A percentile compares a stretch with the other conserved stretches of the same genome.
Evolutionary conservation across 2,329 filamentous ascomycete genomes (phyloP).

Genomic region (Phyllosticta capitalensis): DNA sequence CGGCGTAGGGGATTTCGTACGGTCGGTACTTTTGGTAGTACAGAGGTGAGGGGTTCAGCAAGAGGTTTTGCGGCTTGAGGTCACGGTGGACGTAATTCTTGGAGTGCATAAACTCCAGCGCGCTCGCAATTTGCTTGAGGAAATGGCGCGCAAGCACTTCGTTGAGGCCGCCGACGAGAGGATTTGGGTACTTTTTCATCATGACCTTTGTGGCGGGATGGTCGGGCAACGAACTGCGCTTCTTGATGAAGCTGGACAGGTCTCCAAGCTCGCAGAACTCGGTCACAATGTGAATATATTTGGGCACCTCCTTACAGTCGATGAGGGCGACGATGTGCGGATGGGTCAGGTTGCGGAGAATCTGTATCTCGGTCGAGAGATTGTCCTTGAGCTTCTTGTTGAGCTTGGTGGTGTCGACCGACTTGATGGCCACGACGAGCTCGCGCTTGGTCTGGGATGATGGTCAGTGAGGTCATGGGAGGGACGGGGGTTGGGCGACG

Average conservation of each 20-base stretch:
- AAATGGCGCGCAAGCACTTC: slow-evolving; percentile 97
- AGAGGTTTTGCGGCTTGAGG: slow-evolving; percentile 92
- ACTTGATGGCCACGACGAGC: slow-evolving; percentile 92
- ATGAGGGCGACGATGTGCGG: slow-evolving; percentile 95
- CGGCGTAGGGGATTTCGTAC: slow-evolving; percentile 61
- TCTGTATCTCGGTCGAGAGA: slow-evolving; percentile 88
- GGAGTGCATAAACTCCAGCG: slow-evolving; percentile 75
- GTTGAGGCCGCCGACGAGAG: slow-evolving; percentile 73
- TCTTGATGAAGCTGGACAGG: slow-evolving; percentile 91
- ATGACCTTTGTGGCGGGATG: slow-evolving; percentile 80
- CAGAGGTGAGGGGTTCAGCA: slow-evolving; percentile 71
- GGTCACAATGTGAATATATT: slow-evolving; percentile 95
- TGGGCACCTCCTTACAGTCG: slow-evolving; percentile 78
- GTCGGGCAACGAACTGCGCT: slow-evolving; percentile 68
- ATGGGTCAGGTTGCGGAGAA: slow-evolving; percentile 86
- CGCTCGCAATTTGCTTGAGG: slow-evolving; percentile 86
- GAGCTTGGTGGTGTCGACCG: slow-evolving; percentile 79
- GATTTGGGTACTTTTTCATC: slow-evolving; percentile 85
- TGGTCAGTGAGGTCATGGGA: not conserved
- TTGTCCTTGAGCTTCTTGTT: slow-evolving; percentile 97
- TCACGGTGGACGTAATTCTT: slow-evolving; percentile 91
- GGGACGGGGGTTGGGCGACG: slow-evolving; percentile 25
- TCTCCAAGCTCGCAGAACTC: slow-evolving; percentile 97
- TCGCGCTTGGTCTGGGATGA: slow-evolving; percentile 59
- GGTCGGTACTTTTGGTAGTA: slow-evolving; percentile 53